Evolutionary conservation across 2,329 filamentous ascomycete species (phyloP).

Genomic region (Apiospora arundinis): DNA sequence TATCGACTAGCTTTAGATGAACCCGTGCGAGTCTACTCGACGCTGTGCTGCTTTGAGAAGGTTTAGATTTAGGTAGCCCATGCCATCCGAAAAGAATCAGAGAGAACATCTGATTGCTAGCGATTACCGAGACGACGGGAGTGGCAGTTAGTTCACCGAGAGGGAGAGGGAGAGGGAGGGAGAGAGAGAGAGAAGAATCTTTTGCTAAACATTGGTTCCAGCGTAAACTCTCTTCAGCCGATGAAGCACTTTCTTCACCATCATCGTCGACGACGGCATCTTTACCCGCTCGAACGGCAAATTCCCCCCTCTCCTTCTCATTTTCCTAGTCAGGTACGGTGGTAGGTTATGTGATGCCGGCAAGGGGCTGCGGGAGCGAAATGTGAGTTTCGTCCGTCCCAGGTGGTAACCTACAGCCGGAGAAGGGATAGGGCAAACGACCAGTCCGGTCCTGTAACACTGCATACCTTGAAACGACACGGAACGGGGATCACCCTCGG

Average conservation of each 20-base stretch:
- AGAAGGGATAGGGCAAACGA: neutral
- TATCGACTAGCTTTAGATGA: neutral
- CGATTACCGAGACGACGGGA: slow-evolving; percentile 3
- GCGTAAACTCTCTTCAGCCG: slow-evolving; percentile 1
- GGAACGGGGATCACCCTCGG: slow-evolving; percentile 5
- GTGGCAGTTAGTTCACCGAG: neutral
- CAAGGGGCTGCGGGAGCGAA: neutral
- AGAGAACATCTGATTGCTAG: neutral
- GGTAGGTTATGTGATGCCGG: neutral
- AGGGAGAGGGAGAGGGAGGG: neutral
- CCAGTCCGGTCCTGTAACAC: neutral
- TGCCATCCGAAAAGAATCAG: neutral
- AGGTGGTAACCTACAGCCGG: neutral
- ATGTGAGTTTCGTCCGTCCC: neutral
- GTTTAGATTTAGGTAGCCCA: neutral
- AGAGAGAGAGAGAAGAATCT: too few species aligned
- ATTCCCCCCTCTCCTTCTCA: neutral
- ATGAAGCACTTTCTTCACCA: neutral
- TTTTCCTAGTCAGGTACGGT: neutral
- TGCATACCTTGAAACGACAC: neutral
- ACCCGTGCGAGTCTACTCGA: neutral
- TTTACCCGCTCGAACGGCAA: neutral
- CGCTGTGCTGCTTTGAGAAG: neutral
- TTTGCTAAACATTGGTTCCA: neutral
- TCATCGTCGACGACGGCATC: neutral